Conservation (phyloP, 805 yeast genomes). For the Citeromyces nyonsensis region DNA sequence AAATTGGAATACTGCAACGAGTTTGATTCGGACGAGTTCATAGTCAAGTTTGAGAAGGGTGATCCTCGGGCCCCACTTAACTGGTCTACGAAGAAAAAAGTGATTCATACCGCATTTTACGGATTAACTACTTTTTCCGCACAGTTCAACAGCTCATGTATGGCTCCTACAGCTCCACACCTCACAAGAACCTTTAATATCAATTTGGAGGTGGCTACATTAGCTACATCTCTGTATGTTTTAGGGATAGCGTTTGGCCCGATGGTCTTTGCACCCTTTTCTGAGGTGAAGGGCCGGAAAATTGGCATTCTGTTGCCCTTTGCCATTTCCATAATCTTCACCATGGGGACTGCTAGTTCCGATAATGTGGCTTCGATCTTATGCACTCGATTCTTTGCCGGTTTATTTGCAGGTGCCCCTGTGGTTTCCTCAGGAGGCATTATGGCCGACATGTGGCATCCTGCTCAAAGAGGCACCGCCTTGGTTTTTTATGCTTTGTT, state of each 20-base stretch:
- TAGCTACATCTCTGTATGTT: slow-evolving; percentile 43
- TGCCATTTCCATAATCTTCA: slow-evolving; percentile 20
- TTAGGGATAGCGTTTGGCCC: slow-evolving; percentile 61
- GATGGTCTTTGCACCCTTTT: slow-evolving; percentile 44
- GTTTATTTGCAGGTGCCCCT: slow-evolving; percentile 45
- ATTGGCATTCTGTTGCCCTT: slow-evolving; percentile 26
- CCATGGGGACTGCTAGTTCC: slow-evolving; percentile 34
- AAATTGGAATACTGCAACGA: too few species aligned
- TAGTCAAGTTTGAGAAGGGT: slow-evolving; percentile 2
- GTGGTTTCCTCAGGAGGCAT: slow-evolving; percentile 45
- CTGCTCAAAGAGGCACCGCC: slow-evolving; percentile 35
- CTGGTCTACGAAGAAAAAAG: slow-evolving; percentile 18
- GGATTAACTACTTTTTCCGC: slow-evolving; percentile 25
- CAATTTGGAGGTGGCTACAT: slow-evolving; percentile 27
- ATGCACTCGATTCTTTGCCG: slow-evolving; percentile 40
- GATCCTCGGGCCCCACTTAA: slow-evolving; percentile 15
- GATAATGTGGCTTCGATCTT: slow-evolving; percentile 33
- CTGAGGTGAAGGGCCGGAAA: slow-evolving; percentile 29
- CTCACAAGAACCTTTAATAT: slow-evolving; percentile 17
- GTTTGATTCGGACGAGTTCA: neutral
- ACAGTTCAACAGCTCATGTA: slow-evolving; percentile 33
- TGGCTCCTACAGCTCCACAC: slow-evolving; percentile 20
- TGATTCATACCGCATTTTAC: slow-evolving; percentile 20
- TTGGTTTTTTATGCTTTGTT: slow-evolving; percentile 30
- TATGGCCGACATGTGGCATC: slow-evolving; percentile 38